Percentiles rank a stretch among this genome's conserved stretches.
phyloP scores from a whole-genome alignment of 805 yeast genomes.

The Nakazawaea ernobii region DNA sequence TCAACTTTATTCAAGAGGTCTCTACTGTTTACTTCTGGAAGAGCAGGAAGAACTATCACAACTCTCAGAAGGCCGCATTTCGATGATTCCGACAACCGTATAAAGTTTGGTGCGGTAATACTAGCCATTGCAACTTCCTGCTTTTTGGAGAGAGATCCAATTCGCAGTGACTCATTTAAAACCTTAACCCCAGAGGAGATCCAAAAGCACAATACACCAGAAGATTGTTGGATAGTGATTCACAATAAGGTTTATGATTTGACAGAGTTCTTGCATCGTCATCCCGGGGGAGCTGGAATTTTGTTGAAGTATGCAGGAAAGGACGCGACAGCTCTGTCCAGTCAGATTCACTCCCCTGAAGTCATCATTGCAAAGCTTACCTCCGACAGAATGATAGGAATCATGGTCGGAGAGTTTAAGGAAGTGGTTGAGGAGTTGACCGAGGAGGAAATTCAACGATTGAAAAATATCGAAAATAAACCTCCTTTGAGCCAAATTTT shows the following conservation, averaged over 20 bases:
- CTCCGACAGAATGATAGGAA: constrained; percentile 30
- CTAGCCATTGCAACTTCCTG: not conserved
- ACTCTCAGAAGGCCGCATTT: too few relatives aligned
- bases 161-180: constrained; percentile 26
- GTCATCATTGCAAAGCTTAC: constrained; percentile 20
- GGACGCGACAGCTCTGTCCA: constrained; percentile 23
- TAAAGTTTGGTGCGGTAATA: not conserved
- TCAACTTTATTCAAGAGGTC: too few relatives aligned
- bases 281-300: constrained; percentile 38
- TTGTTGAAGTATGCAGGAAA: constrained; percentile 35
- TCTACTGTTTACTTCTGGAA: too few relatives aligned
- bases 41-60: too few relatives aligned
- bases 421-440: constrained; percentile 20
- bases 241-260: constrained; percentile 30
- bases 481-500: constrained; percentile 67
- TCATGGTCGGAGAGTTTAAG: constrained; percentile 18
- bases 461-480: constrained; percentile 34
- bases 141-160: not conserved
- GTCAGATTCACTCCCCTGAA: constrained; percentile 21
- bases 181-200: constrained; percentile 61
- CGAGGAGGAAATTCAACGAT: constrained; percentile 34
- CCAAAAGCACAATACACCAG: constrained; percentile 57
- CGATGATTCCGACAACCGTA: too few relatives aligned
- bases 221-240: constrained; percentile 27
- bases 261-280: constrained; percentile 23